Base-by-base conservation (phyloP, 2,329 filamentous ascomycete genomes). In the Trichoderma harzianum region DNA sequence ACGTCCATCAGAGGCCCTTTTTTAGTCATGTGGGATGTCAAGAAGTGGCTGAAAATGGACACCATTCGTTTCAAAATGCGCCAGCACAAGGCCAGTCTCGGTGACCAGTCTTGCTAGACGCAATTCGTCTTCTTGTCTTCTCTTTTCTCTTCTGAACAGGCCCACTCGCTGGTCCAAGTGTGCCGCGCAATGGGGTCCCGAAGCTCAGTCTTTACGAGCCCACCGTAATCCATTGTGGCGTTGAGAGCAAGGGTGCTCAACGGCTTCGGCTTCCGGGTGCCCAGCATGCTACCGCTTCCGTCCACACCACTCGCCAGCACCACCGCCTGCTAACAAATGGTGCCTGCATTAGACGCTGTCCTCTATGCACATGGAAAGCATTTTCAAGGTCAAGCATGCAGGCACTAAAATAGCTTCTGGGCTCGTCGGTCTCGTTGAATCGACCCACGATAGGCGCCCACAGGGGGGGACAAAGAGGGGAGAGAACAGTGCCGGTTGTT, bases 211-310 rank as follows among this genome's bases (percentile, higher is more conserved):
- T 63, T 58, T 61, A 58, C 34, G 65, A 72, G 58, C 21, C 70
- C 70, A 69, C 58, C 34, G 39, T 28, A 34, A 70, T 72, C 71
- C 67, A 70, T 58, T 60, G 71, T 72, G 71, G 71, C 71, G 71
- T 65, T 65, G 47, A 24, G 51, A 24, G 51, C 66, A 58, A 18
- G 47, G 66, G 12, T 26, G 30, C 18, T 28, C 21, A 34, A 62
- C 34, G 67, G 66, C 47, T 34, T 60, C 66, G 70, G 58, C 18
- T 61, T 34, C 68, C 68, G 60, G 68, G 28, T 34, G 30, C 39
- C 24, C 24, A 62, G 43, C 30, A 53, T 62, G 39, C 57, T 69
- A 36, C 66, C 43, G 67, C 18, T 30, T 51, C 53, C 67, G 51
- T 70, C 67, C 67, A 70, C 39, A 63, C 66, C 57, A 47, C n/a